phyloP scores from a whole-genome alignment of 176 grass and related monocot species.

The Canna indica region DNA sequence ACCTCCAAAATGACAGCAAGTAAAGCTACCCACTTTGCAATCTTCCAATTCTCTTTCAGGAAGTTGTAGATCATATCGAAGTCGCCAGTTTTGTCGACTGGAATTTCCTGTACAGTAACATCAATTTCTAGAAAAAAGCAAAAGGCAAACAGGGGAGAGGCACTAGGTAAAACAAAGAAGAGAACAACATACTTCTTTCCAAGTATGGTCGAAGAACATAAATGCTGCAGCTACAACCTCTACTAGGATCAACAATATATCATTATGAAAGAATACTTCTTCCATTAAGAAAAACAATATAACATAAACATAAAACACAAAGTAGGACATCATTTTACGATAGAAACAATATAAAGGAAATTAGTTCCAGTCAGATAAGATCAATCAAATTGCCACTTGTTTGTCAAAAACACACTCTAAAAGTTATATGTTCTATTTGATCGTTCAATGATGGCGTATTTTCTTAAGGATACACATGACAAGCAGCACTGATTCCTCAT shows the following conservation, averaged over 20 bases:
- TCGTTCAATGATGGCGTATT: too few relatives aligned
- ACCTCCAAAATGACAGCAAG: conserved; percentile 67
- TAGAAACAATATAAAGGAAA: too few relatives aligned
- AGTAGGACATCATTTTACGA: too few relatives aligned
- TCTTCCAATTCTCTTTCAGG: conserved; percentile 66
- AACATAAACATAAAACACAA: too few relatives aligned
- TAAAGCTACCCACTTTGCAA: conserved; percentile 78
- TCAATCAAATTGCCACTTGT: too few relatives aligned
- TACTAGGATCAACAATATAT: conserved; percentile 55
- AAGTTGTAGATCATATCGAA: conserved; percentile 68
- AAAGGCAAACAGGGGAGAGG: conserved; percentile 10
- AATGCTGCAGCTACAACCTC: conserved; percentile 76
- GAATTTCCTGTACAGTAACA: conserved; percentile 57
- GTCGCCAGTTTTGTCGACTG: conserved; percentile 60
- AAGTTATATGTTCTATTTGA: too few relatives aligned
- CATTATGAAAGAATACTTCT: conserved; percentile 67
- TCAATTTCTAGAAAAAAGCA: conserved; percentile 12
- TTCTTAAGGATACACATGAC: not conserved
- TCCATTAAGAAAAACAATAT: conserved; percentile 38
- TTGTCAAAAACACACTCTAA: too few relatives aligned
- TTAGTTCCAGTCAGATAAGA: too few relatives aligned
- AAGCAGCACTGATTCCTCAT: not conserved
- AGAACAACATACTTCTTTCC: conserved; percentile 63
- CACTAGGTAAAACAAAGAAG: conserved; percentile 3
- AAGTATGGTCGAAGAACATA: conserved; percentile 85